A percentile compares a stretch with the other conserved stretches of the same genome.
Conservation (phyloP, 257 asterid genomes). For the Plantago elongata region DNA sequence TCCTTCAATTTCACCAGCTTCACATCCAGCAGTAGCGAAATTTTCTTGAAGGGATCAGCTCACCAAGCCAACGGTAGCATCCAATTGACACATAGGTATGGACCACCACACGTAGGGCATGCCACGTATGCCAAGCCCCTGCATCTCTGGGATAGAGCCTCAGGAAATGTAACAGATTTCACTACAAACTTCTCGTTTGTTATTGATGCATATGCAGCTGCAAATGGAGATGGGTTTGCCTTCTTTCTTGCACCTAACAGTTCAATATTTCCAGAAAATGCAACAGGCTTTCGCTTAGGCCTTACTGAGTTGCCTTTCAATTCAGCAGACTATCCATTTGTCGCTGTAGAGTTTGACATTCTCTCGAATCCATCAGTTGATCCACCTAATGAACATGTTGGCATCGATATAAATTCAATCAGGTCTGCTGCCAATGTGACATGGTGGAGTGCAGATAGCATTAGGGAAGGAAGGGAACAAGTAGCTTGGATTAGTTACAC, state of each 20-base stretch:
- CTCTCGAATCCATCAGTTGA: constrained; percentile 15
- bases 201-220: background rate
- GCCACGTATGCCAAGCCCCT: constrained; percentile 28
- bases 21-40: background rate
- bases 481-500: constrained; percentile 30
- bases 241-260: constrained; percentile 15
- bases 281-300: constrained; percentile 27
- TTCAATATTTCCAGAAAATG: background rate
- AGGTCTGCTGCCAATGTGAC: constrained; percentile 1
- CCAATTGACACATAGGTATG: constrained; percentile 21
- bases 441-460: constrained; percentile 14
- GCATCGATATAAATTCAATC: constrained; percentile 31
- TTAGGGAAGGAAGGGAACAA: constrained; percentile 3
- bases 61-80: constrained; percentile 22
- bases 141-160: constrained; percentile 27
- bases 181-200: constrained; percentile 29
- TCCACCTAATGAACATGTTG: constrained; percentile 24
- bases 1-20: no score
- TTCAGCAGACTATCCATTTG: constrained; percentile 20
- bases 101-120: constrained; percentile 11
- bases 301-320: constrained; percentile 3
- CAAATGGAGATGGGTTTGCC: constrained; percentile 17
- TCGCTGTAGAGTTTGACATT: constrained; percentile 44
- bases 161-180: constrained; percentile 24
- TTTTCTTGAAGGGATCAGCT: constrained; percentile 20